phyloP scores from a whole-genome alignment of 306 rosid genomes.

The Vigna trinervia region DNA sequence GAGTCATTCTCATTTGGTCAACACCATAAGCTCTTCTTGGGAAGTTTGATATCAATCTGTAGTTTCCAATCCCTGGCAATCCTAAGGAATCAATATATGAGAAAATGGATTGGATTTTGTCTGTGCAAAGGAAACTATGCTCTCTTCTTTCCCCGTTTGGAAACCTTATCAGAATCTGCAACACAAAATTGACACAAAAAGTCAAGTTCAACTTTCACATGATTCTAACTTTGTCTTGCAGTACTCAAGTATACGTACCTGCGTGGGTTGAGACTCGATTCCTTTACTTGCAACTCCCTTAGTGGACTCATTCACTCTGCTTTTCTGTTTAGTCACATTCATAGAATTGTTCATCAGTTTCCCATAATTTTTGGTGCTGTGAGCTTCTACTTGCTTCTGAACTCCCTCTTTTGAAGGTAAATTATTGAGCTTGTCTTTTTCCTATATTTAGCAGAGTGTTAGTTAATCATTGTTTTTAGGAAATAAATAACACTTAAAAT shows the following conservation, averaged over 20 bases:
- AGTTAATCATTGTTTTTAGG: conserved; percentile 29
- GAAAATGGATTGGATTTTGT: conserved; percentile 72
- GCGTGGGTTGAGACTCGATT: conserved; percentile 58
- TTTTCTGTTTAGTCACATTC: conserved; percentile 32
- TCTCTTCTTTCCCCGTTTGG: conserved; percentile 90
- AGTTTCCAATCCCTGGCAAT: conserved; percentile 59
- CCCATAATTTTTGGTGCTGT: conserved; percentile 47
- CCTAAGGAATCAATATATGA: conserved; percentile 71
- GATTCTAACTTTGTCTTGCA: conserved; percentile 17
- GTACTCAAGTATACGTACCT: conserved; percentile 45
- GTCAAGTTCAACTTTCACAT: conserved; percentile 2
- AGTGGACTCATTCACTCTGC: conserved; percentile 46
- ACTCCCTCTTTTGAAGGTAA: conserved; percentile 42
- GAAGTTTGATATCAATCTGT: conserved; percentile 76
- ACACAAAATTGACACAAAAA: background rate
- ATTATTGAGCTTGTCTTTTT: conserved; percentile 55
- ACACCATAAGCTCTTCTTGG: conserved; percentile 73
- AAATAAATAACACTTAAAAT: background rate
- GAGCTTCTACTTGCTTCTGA: conserved; percentile 53
- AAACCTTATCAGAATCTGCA: conserved; percentile 66
- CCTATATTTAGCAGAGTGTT: conserved; percentile 49
- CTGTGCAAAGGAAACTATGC: conserved; percentile 65
- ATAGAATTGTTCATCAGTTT: conserved; percentile 48
- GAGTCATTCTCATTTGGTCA: conserved; percentile 77
- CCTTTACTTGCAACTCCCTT: conserved; percentile 49